A percentile compares a stretch with the other conserved stretches of the same genome.
Evolutionary conservation across 2,329 filamentous ascomycete species (phyloP).

Genomic region (Sclerotinia minor): DNA sequence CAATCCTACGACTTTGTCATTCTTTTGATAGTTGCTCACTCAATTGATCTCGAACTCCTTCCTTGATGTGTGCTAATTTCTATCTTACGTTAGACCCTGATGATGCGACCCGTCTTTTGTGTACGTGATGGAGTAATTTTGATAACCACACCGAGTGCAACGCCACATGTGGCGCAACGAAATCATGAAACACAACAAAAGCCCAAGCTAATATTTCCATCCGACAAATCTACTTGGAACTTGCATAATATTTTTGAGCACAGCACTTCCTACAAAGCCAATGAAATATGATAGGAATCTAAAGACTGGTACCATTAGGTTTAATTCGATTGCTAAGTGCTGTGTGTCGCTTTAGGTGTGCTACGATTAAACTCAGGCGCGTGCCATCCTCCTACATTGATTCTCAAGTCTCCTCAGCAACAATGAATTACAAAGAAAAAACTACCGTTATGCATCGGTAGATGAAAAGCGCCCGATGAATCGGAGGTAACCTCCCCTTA

Average conservation of each 20-base stretch:
- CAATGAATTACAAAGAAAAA: background rate
- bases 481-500: background rate
- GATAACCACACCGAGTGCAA: background rate
- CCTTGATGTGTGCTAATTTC: slow-evolving; percentile 2
- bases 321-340: background rate
- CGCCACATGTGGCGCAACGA: background rate
- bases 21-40: background rate
- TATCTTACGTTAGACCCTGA: slow-evolving; percentile 1
- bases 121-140: background rate
- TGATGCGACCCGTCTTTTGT: background rate
- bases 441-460: slow-evolving; percentile 5
- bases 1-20: background rate
- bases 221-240: background rate
- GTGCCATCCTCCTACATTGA: background rate
- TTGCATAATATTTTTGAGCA: no score
- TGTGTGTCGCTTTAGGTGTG: background rate
- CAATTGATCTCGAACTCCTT: slow-evolving; percentile 15
- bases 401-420: background rate
- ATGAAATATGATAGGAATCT: background rate
- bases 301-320: no score
- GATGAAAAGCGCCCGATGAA: slow-evolving; percentile 6
- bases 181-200: background rate
- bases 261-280: no score
- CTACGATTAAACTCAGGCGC: background rate
- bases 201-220: background rate